Conservation (phyloP, 352 stramenopile species). For the Phytophthora capsici region DNA sequence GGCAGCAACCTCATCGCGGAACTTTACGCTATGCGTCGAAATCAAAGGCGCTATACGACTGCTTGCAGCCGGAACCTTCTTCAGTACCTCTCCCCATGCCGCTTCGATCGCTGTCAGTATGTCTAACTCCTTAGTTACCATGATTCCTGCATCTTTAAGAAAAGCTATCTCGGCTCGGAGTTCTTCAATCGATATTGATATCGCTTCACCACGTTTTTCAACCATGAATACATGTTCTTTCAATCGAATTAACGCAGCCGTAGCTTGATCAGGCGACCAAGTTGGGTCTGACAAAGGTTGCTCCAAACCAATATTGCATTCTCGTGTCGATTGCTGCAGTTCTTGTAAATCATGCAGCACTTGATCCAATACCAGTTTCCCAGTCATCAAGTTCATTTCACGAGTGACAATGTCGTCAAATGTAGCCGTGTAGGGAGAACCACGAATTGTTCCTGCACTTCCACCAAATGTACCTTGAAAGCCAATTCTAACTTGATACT, state of each 20-base stretch:
- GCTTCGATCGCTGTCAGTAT: conserved; percentile 57
- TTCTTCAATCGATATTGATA: conserved; percentile 68
- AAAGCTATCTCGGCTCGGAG: conserved; percentile 71
- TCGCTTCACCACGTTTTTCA: conserved; percentile 74
- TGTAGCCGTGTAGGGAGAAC: conserved; percentile 89
- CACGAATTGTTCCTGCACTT: conserved; percentile 83
- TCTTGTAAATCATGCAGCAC: conserved; percentile 68
- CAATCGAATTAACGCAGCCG: conserved; percentile 66
- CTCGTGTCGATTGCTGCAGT: conserved; percentile 64
- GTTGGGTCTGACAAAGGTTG: conserved; percentile 63
- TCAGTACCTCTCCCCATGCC: conserved; percentile 69
- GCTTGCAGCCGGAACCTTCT: conserved; percentile 69
- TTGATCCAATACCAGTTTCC: conserved; percentile 81
- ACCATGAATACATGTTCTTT: conserved; percentile 85
- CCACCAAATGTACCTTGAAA: conserved; percentile 95
- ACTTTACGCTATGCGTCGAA: conserved; percentile 62
- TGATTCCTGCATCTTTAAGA: conserved; percentile 64
- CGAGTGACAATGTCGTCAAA: conserved; percentile 83
- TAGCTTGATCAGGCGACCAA: conserved; percentile 69
- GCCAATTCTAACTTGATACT: conserved; percentile 88
- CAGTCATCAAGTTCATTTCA: conserved; percentile 85
- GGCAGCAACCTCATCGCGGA: conserved; percentile 72
- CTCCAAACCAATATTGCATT: conserved; percentile 79
- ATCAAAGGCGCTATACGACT: conserved; percentile 73
- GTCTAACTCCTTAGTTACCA: conserved; percentile 63